Base-by-base conservation (phyloP, 108 stramenopile species). In the Skeletonema costatum region DNA sequence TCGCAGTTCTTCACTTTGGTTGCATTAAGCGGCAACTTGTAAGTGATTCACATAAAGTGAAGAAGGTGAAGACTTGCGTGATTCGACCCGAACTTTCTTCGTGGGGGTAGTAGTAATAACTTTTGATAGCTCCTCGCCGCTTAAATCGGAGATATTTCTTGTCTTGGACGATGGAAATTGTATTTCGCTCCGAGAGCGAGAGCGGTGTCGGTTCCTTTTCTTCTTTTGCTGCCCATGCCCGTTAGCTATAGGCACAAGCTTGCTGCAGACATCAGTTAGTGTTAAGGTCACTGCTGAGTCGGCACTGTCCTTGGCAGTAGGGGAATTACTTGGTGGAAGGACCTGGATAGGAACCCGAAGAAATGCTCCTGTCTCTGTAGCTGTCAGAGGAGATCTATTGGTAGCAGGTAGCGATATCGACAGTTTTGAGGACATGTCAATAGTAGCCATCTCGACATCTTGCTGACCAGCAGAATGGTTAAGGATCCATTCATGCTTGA, bases 401-500 rank as follows among this genome's bases (percentile, higher is more conserved):
- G 39, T 56, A 25, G 30, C 33, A 33, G 25, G 68, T 35, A 35
- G 63, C 51, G 32, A 46, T 69, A 59, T 70, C 19, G 1, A 19
- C 16, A 56, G 53, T 56, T 56, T 56, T 17, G 53, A 56, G 2
- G 19, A 25, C 19, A 56, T 25, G 25, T 56, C 53, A 13, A 29
- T 61, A 35, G 31, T 65, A 39, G 64, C n/a, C 44, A 50, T 51
- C 32, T 67, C 31, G 11, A 64, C 56, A 16, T 68, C 66, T 61
- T 48, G 41, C 7, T 60, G 39, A 56, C 25, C 17, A 72, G 48
- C 41, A 21, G 68, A 41, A 62, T 72, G 63, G n/a, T 72, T 60
- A 16, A 63, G 75, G 33, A 95, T 88, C 94, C 94, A 95, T 25
- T 77, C 74, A 56, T 90, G 81, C 36, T 74, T 74, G 46, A 93